These are phyloP conservation scores for Dalbergia oliveri DNA, from an alignment of 306 rosid species.

Conservation along the genomic window DNA sequence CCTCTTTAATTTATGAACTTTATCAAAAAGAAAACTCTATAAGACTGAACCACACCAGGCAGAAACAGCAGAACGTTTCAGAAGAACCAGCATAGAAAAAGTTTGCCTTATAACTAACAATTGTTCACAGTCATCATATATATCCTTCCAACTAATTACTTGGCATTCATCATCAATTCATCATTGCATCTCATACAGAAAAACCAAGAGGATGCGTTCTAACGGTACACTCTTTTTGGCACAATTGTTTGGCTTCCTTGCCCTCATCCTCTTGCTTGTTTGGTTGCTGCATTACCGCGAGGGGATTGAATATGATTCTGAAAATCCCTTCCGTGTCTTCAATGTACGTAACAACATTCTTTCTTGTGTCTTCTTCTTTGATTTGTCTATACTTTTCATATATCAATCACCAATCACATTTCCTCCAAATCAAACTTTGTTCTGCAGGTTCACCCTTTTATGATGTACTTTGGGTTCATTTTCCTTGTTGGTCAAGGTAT, in stretches of 20 bases:
- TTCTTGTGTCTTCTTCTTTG: neutral
- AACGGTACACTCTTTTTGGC: constrained; percentile 59
- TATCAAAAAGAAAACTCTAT: constrained; percentile 44
- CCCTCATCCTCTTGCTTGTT: constrained; percentile 74
- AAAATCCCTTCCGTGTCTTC: constrained; percentile 59
- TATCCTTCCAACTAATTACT: neutral
- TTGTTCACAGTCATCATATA: neutral
- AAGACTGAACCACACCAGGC: constrained; percentile 45
- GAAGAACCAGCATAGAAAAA: constrained; percentile 9
- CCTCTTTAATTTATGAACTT: constrained; percentile 37
- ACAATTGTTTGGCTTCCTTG: constrained; percentile 74
- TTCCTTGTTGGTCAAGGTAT: constrained; percentile 84
- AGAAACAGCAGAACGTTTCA: constrained; percentile 27
- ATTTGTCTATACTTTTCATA: too few relatives aligned
- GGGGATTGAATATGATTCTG: constrained; percentile 78
- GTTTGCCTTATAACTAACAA: neutral
- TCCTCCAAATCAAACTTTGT: neutral
- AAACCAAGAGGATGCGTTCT: constrained; percentile 21
- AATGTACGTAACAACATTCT: constrained; percentile 54
- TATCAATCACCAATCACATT: neutral
- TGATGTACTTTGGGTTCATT: constrained; percentile 82
- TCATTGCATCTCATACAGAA: neutral
- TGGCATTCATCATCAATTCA: neutral
- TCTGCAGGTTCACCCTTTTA: constrained; percentile 84
- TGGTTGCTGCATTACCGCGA: constrained; percentile 88